These are phyloP conservation scores for Trichoderma orchidacearum DNA, from an alignment of 495 filamentous ascomycete genomes.

Conservation along the genomic window DNA sequence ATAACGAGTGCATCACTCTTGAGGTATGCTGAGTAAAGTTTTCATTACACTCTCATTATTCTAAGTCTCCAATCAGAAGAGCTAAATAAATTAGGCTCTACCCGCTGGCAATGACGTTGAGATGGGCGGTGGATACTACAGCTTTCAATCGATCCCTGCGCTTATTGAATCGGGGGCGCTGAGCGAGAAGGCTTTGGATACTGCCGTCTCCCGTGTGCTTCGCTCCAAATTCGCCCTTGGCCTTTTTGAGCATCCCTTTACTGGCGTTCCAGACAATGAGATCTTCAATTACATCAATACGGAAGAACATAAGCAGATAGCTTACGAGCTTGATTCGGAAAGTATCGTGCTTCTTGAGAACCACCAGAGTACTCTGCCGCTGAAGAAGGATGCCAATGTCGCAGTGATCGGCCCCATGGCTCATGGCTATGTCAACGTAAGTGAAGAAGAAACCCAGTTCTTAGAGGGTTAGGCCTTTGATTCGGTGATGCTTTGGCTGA, in stretches of 20 bases:
- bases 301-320: constrained; percentile 37
- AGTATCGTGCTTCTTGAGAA: constrained; percentile 61
- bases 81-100: constrained; percentile 12
- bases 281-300: constrained; percentile 45
- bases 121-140: constrained; percentile 62
- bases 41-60: too few relatives aligned
- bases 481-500: too few relatives aligned
- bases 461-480: too few relatives aligned
- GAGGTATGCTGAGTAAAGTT: neutral
- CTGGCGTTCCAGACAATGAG: constrained; percentile 34
- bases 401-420: constrained; percentile 69
- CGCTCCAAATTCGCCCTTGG: constrained; percentile 52
- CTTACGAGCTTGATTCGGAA: constrained; percentile 48
- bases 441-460: too few relatives aligned
- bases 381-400: constrained; percentile 44
- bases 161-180: constrained; percentile 45
- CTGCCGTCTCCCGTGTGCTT: constrained; percentile 49
- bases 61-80: neutral
- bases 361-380: constrained; percentile 42
- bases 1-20: constrained; percentile 46
- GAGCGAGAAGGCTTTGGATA: constrained; percentile 39
- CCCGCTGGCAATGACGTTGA: constrained; percentile 61
- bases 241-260: constrained; percentile 53
- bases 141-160: constrained; percentile 50
- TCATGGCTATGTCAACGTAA: constrained; percentile 53